Evolutionary conservation across 169 alveolate genomes (phyloP).

Genomic region (Gregarina niphandrodes): DNA sequence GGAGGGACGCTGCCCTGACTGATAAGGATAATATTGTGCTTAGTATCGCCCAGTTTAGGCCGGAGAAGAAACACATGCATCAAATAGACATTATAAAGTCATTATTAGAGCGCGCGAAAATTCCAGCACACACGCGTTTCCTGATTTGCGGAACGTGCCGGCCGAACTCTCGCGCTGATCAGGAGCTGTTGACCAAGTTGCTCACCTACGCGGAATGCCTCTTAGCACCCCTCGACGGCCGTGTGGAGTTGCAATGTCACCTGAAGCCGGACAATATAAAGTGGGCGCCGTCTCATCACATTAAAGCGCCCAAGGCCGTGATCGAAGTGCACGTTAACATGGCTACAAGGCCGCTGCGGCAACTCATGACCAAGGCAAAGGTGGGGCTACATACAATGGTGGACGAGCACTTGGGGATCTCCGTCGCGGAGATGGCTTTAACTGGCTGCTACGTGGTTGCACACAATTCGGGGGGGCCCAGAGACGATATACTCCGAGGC

Average conservation of each 20-base stretch:
- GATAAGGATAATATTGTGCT: neutral
- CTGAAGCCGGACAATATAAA: no score
- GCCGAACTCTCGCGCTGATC: no score
- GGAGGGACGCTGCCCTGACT: neutral
- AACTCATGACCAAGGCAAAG: neutral
- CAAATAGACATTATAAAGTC: constrained; percentile 33
- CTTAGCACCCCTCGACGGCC: no score
- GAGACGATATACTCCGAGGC: constrained; percentile 50
- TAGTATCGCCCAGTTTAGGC: constrained; percentile 52
- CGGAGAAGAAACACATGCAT: constrained; percentile 51
- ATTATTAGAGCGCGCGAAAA: constrained; percentile 12
- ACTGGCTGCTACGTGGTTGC: constrained; percentile 58
- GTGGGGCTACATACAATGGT: constrained; percentile 64
- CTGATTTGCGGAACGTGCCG: no score
- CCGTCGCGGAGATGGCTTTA: constrained; percentile 60
- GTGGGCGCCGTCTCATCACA: no score
- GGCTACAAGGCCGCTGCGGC: no score
- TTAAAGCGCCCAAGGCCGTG: no score
- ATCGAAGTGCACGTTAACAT: no score
- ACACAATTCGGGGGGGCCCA: constrained; percentile 68
- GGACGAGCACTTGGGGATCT: constrained; percentile 65
- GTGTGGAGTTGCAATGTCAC: no score
- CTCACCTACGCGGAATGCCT: no score
- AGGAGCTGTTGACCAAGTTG: no score
- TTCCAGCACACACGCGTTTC: no score